Base-by-base conservation (phyloP, 805 yeast genomes). In the Kazachstania africana region DNA sequence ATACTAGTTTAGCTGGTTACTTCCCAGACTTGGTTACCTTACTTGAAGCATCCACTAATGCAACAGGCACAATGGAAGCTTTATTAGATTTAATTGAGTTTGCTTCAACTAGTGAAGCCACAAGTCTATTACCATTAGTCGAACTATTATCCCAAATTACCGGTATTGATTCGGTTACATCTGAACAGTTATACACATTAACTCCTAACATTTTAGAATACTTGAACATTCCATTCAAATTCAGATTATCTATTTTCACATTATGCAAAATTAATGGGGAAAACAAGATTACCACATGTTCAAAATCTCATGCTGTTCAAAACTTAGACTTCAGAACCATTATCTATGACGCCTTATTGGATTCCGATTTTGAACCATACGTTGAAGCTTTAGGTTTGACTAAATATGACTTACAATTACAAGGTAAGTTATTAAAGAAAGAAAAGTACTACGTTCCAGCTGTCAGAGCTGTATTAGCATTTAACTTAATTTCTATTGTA, bases 391-490 rank as follows among this genome's bases (percentile, higher is more conserved):
- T 55, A 36, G 37, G 42, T 20, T 37, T 54, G 23, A 32, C 36
- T 14, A 39, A 44, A 26, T 39, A 45, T 12, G 52, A 55, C 16
- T 36, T 55, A 33, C 42, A 50, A 16, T 36, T 55, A 26, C 45
- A 42, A 9, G 60, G 59, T 43, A 37, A 45, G 17, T 38, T 55
- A 33, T 42, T 43, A 40, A 26, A 42, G 13, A 52, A 43, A 34
- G 43, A 54, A 39, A 45, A 45, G 24, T 43, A 46, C 33, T 55
- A 55, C 31, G 55, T 48, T 16, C 59, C 60, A 16, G 53, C 55
- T 8, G 43, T 54, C 13, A 43, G 36, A 19, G 55, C 58, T 4
- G 41, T 47, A 16, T 38, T 55, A 33, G 55, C 59, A 3, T 40
- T 48, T 38, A 42, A 44, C 20, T 28, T 53, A 16, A 16, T 54